phyloP scores from a whole-genome alignment of 2,329 filamentous ascomycete species.

The Trichoderma sp. region DNA sequence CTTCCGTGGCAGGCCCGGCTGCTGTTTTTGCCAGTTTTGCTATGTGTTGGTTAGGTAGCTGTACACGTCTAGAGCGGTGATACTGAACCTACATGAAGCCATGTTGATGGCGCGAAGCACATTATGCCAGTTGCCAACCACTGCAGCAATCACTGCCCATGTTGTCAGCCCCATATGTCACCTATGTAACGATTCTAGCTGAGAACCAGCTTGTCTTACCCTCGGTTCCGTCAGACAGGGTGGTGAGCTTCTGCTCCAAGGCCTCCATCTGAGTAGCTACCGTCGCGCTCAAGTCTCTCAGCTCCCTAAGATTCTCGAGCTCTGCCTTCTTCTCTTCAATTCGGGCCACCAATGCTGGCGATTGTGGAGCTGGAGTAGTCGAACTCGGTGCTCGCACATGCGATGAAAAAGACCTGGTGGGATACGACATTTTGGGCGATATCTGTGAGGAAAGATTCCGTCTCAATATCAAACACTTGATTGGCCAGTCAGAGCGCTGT shows the following conservation, averaged over 20 bases:
- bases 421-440: constrained; percentile 50
- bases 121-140: constrained; percentile 84
- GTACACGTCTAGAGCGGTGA: neutral
- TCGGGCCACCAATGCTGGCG: constrained; percentile 66
- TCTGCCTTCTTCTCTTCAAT: constrained; percentile 85
- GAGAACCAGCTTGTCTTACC: constrained; percentile 43
- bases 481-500: neutral
- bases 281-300: constrained; percentile 74
- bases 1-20: constrained; percentile 33
- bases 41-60: constrained; percentile 32
- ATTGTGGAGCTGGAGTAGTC: constrained; percentile 55
- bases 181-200: neutral
- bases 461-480: no score
- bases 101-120: constrained; percentile 81
- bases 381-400: constrained; percentile 63
- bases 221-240: constrained; percentile 78
- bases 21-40: constrained; percentile 67
- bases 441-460: neutral
- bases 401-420: constrained; percentile 56
- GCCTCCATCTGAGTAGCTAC: constrained; percentile 80
- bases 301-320: constrained; percentile 71
- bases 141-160: constrained; percentile 66
- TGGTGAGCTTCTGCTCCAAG: constrained; percentile 72
- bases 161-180: neutral
- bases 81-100: constrained; percentile 68